Base-by-base conservation (phyloP, 805 yeast genomes). In the Myxozyma lipomycoides region DNA sequence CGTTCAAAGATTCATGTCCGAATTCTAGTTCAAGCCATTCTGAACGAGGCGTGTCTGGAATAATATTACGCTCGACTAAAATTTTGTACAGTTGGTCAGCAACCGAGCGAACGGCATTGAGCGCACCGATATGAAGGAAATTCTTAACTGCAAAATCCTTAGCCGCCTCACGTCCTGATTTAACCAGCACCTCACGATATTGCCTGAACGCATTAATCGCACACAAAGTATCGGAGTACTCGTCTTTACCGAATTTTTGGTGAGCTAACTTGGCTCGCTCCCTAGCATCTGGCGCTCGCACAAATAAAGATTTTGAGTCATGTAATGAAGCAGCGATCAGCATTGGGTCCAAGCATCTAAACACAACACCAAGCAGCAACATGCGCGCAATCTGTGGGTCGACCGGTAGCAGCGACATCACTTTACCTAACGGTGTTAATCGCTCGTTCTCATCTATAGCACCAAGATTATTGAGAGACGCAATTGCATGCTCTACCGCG, bases 281-380 rank as follows among this genome's bases (percentile, higher is more conserved):
- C 10, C 34, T 38, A 15, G 3, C n/a, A 7, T 42, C 49, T 7
- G 32, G 10, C 28, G 55, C 51, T 5, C 24, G 6, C 32, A 55
- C 24, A 41, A 56, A 56, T 9, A 55, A n/a, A 19, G 42, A 40
- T 12, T 54, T 48, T 12, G 28, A 30, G 3, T 49, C 30, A 3
- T 46, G 24, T 19, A 30, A 10, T 4, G 59, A 50, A 17, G 60
- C 60, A 22, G 51, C 25, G 23, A 52, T 35, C 21, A 56, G 34
- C 32, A 49, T 48, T 12, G 56, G 48, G 39, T 56, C 60, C n/a
- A 56, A 28, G 36, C 59, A 55, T 21, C 54, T 47, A 51, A 56
- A 56, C 4, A 52, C 19, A 17, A 48, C 32, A 3, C 51, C 56
- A 36, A 51, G 46, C 36, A 56, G 36, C n/a, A 54, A 21, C 59